Conservation (phyloP, 2,329 filamentous ascomycete genomes). For the Pseudofabraea citricarpa region DNA sequence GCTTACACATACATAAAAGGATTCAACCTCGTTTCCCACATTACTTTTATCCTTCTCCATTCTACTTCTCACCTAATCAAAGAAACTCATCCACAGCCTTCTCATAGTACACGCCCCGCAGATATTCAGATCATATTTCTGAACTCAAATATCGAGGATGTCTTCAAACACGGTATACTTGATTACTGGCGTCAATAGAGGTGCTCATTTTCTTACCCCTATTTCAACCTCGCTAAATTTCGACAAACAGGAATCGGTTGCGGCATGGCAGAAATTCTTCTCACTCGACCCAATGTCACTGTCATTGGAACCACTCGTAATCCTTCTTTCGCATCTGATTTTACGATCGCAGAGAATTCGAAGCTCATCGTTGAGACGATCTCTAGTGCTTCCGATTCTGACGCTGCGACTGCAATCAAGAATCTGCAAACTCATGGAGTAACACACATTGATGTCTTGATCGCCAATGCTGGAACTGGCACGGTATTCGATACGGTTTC, state of each 20-base stretch:
- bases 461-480: conserved; percentile 45
- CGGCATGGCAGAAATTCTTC: conserved; percentile 28
- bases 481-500: conserved; percentile 24
- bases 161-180: conserved; percentile 13
- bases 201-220: conserved; percentile 14
- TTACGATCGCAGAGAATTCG: conserved; percentile 19
- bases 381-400: conserved; percentile 29
- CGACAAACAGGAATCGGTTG: conserved; percentile 26
- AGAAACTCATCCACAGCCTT: neutral
- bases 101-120: neutral
- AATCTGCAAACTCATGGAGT: conserved; percentile 25
- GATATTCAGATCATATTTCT: too few species aligned
- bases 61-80: neutral
- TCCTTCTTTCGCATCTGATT: conserved; percentile 17
- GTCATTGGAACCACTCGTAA: conserved; percentile 36
- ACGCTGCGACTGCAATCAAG: conserved; percentile 17
- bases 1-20: neutral
- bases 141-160: too few species aligned
- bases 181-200: conserved; percentile 25
- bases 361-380: conserved; percentile 36
- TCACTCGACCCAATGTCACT: conserved; percentile 31
- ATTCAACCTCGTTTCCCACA: neutral
- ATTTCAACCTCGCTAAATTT: conserved; percentile 6
- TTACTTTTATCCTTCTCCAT: neutral
- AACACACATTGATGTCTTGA: conserved; percentile 39